phyloP scores from a whole-genome alignment of 2,329 filamentous ascomycete species.

The Talaromyces sp. region DNA sequence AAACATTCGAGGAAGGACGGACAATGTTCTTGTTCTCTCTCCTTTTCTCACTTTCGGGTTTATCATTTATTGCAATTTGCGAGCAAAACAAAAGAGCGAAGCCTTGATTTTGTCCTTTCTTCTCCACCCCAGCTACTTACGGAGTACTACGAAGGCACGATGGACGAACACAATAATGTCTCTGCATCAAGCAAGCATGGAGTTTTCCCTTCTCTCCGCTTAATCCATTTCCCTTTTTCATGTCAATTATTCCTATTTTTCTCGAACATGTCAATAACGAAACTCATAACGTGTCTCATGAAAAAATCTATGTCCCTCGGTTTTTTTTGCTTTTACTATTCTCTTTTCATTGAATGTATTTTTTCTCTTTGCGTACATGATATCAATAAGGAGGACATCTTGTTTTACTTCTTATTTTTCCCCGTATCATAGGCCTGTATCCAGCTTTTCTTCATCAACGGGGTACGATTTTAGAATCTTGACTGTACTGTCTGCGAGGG shows the following conservation, averaged over 20 bases:
- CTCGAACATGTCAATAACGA: slow-evolving; percentile 17
- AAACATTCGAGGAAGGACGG: neutral
- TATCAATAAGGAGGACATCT: slow-evolving; percentile 12
- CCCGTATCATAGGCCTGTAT: neutral
- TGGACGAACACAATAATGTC: slow-evolving; percentile 7
- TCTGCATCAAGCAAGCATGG: slow-evolving; percentile 14
- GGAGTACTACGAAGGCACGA: too few relatives aligned
- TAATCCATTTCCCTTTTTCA: neutral
- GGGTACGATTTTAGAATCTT: neutral
- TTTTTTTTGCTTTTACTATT: neutral
- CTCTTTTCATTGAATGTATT: slow-evolving; percentile 11
- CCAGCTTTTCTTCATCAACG: too few relatives aligned
- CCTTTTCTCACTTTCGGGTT: slow-evolving; percentile 1
- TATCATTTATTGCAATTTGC: neutral
- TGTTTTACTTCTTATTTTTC: neutral
- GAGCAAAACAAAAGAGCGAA: slow-evolving; percentile 5
- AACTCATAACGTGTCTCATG: slow-evolving; percentile 15
- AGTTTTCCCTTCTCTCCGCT: slow-evolving; percentile 10
- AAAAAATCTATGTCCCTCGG: slow-evolving; percentile 12
- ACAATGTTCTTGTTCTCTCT: neutral
- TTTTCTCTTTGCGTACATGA: neutral
- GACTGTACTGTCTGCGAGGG: neutral
- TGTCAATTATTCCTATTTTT: slow-evolving; percentile 3
- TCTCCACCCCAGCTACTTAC: neutral
- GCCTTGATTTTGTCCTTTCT: slow-evolving; percentile 3